These are phyloP conservation scores for Lumnitzera racemosa DNA, from an alignment of 345 rosid genomes.

Conservation along the genomic window DNA sequence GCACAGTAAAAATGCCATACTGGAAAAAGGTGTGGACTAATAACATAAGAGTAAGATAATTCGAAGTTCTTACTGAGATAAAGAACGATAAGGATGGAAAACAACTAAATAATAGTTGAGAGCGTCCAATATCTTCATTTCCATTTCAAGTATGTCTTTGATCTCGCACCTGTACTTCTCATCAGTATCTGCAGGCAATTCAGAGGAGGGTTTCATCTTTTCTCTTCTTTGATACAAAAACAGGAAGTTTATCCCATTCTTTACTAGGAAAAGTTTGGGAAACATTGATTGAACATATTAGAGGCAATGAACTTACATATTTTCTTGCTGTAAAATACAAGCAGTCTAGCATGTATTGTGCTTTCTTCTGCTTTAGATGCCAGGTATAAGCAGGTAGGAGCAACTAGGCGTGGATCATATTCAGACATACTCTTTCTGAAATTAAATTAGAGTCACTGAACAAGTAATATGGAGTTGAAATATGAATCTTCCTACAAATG, in stretches of 20 bases:
- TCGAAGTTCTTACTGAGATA: constrained; percentile 53
- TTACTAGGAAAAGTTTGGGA: not conserved
- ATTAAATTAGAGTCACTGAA: constrained; percentile 13
- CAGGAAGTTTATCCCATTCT: not conserved
- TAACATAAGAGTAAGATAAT: not conserved
- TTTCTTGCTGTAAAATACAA: constrained; percentile 65
- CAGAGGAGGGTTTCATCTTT: constrained; percentile 11
- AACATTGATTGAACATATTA: too few species aligned
- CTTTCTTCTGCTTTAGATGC: constrained; percentile 99
- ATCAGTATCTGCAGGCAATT: constrained; percentile 53
- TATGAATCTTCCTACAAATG: not conserved
- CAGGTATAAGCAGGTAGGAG: constrained; percentile 92
- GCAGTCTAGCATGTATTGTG: constrained; percentile 78
- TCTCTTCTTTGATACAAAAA: not conserved
- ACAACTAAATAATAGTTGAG: constrained; percentile 88
- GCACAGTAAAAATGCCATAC: not conserved
- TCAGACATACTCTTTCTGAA: constrained; percentile 84
- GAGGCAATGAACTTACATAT: constrained; percentile 36
- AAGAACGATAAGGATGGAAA: constrained; percentile 85
- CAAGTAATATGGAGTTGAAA: not conserved
- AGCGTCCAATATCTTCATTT: constrained; percentile 95
- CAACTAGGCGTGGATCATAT: constrained; percentile 89
- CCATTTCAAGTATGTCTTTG: constrained; percentile 95
- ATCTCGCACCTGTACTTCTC: constrained; percentile 74
- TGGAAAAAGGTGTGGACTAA: not conserved